Conservation (phyloP, 1,139 yeast genomes). For the Pneumocystis carinii region DNA sequence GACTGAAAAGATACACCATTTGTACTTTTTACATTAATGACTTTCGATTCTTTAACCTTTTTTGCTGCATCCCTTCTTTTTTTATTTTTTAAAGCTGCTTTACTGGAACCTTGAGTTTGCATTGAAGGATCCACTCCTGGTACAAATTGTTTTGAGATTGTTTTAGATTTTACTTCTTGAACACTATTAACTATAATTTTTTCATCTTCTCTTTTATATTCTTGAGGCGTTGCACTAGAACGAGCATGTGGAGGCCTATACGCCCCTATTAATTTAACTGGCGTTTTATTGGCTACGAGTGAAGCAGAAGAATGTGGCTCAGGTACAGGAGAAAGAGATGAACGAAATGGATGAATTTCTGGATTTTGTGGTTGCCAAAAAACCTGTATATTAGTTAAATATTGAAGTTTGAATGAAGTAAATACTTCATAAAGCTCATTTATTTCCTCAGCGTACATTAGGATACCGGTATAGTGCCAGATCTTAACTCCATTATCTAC, state of each 20-base stretch:
- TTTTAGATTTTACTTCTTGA: conserved; percentile 5
- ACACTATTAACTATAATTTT: conserved; percentile 12
- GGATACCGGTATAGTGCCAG: conserved; percentile 83
- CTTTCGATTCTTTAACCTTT: conserved; percentile 22
- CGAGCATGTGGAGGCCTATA: conserved; percentile 95
- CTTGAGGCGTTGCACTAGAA: conserved; percentile 28
- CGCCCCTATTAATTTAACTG: conserved; percentile 61
- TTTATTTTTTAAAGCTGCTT: conserved; percentile 58
- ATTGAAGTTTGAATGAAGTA: neutral
- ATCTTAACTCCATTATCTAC: conserved; percentile 90
- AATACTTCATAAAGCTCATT: conserved; percentile 58
- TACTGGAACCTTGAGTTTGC: conserved; percentile 25
- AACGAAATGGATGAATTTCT: conserved; percentile 44
- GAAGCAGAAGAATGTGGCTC: conserved; percentile 46
- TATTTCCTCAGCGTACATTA: conserved; percentile 64
- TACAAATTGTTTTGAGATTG: conserved; percentile 7
- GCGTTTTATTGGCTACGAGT: conserved; percentile 26
- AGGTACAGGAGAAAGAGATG: conserved; percentile 40
- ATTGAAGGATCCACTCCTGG: conserved; percentile 12
- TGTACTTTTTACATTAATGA: conserved; percentile 16
- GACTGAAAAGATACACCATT: conserved; percentile 2
- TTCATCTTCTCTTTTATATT: conserved; percentile 14
- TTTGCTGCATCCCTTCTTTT: conserved; percentile 64
- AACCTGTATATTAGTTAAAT: conserved; percentile 5
- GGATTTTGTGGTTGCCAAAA: conserved; percentile 72